Percentiles rank a stretch among this genome's conserved stretches.
Conservation (phyloP, 2,329 filamentous ascomycete genomes). For the Pyricularia grisea region DNA sequence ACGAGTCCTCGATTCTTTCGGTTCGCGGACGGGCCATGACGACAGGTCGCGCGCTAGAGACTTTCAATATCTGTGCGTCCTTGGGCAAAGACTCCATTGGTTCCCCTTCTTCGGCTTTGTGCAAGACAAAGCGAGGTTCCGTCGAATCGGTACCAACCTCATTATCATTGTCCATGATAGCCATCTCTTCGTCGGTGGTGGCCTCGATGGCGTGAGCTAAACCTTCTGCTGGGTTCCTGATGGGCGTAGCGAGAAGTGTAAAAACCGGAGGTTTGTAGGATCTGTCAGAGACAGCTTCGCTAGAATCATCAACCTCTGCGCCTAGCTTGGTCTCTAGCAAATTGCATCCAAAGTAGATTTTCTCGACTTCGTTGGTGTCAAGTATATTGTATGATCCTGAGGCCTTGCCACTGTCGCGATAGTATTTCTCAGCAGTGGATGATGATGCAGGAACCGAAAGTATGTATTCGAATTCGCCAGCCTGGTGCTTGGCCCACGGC, state of each 20-base stretch:
- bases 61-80: background rate
- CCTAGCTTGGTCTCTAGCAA: constrained; percentile 21
- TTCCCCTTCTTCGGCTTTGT: background rate
- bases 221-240: background rate
- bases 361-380: constrained; percentile 11
- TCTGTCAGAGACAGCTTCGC: background rate
- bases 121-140: background rate
- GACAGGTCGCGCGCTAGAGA: background rate
- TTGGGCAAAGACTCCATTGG: constrained; percentile 4
- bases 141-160: background rate
- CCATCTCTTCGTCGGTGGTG: background rate
- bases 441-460: constrained; percentile 26
- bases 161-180: background rate
- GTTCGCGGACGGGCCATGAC: constrained; percentile 17
- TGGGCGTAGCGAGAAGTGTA: constrained; percentile 2
- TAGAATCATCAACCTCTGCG: background rate
- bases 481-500: constrained; percentile 31
- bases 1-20: constrained; percentile 47
- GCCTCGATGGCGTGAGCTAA: background rate
- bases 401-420: constrained; percentile 6
- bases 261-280: background rate
- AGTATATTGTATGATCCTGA: constrained; percentile 3
- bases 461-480: constrained; percentile 42
- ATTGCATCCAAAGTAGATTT: constrained; percentile 42
- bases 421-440: background rate